Evolutionary conservation across 1,284 basidiomycete species (phyloP).

Genomic region (Leccinum griseonigrum): DNA sequence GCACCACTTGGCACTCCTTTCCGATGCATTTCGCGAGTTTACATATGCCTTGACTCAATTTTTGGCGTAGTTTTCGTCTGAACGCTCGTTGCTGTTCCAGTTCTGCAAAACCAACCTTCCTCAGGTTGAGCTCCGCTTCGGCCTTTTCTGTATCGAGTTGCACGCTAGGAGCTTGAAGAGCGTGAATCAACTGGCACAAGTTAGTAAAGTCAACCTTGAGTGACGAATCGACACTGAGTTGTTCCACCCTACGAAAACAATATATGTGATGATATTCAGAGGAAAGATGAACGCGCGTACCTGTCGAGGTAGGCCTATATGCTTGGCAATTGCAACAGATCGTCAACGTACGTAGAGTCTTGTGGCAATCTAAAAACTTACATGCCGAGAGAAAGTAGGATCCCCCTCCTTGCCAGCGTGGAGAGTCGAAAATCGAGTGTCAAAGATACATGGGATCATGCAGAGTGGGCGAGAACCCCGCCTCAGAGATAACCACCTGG

Average conservation of each 20-base stretch:
- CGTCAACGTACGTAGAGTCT: not conserved
- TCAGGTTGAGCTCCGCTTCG: conserved; percentile 25
- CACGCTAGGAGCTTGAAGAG: conserved; percentile 49
- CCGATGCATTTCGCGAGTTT: conserved; percentile 20
- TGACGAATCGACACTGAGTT: not conserved
- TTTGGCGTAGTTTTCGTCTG: not conserved
- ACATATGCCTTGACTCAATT: conserved; percentile 25
- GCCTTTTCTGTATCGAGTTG: conserved; percentile 54
- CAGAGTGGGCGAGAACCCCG: conserved; percentile 46
- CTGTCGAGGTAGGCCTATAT: conserved; percentile 57
- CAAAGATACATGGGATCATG: conserved; percentile 73
- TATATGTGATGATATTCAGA: not conserved
- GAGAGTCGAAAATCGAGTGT: conserved; percentile 74
- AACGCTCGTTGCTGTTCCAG: not conserved
- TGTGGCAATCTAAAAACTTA: conserved; percentile 24
- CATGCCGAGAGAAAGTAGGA: conserved; percentile 68
- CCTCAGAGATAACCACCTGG: conserved; percentile 53
- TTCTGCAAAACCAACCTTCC: not conserved
- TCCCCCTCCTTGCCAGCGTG: conserved; percentile 74
- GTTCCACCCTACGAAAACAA: conserved; percentile 32
- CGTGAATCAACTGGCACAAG: conserved; percentile 45
- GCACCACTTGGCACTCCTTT: not conserved
- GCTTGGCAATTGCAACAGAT: conserved; percentile 60
- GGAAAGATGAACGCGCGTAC: conserved; percentile 31
- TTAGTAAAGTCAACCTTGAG: conserved; percentile 19